Percentiles rank a stretch among this genome's conserved stretches.
Evolutionary conservation across 2,329 filamentous ascomycete genomes (phyloP).

Genomic region (Neofusicoccum ribis): DNA sequence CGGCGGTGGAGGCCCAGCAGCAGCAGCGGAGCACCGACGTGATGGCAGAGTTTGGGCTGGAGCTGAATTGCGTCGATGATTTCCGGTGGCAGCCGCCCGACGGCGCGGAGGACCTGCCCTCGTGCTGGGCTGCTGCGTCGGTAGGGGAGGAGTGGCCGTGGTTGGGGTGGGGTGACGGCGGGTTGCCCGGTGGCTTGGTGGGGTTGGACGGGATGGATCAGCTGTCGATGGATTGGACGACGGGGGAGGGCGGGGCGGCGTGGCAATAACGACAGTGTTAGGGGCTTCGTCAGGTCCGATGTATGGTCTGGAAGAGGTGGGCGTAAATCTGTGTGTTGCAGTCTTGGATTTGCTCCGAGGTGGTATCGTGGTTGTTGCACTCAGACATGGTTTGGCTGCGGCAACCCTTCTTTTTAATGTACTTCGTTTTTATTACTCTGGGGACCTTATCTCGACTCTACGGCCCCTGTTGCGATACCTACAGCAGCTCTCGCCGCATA

Average conservation of each 20-base stretch:
- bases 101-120: not conserved
- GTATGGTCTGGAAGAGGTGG: too few relatives aligned
- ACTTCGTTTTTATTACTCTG: not conserved
- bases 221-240: not conserved
- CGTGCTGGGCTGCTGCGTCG: not conserved
- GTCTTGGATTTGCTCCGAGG: too few relatives aligned
- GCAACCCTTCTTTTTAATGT: too few relatives aligned
- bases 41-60: not conserved
- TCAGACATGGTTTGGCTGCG: too few relatives aligned
- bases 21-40: not conserved
- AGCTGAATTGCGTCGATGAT: not conserved
- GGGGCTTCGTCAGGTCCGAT: too few relatives aligned
- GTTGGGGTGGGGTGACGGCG: not conserved
- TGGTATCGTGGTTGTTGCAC: too few relatives aligned
- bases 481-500: constrained; percentile 56
- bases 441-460: not conserved
- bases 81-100: not conserved
- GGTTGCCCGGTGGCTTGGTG: not conserved
- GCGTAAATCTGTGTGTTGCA: too few relatives aligned
- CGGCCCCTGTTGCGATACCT: constrained; percentile 35
- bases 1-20: not conserved
- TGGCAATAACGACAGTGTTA: not conserved
- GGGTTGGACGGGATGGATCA: not conserved
- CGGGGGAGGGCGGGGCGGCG: too few relatives aligned
- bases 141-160: not conserved